phyloP scores from a whole-genome alignment of 768 basidiomycete species.

The Mycena metata region DNA sequence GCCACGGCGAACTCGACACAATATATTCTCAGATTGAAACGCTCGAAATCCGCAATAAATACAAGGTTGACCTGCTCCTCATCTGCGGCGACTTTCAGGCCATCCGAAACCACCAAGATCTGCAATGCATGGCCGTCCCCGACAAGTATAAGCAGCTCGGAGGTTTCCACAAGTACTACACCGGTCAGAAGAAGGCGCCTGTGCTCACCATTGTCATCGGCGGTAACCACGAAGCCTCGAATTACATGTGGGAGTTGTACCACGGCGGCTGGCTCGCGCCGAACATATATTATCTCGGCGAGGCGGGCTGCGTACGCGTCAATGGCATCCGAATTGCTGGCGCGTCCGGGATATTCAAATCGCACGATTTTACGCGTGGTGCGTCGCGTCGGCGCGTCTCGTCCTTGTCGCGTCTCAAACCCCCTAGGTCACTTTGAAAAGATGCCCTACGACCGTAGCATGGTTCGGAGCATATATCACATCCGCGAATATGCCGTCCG shows the following conservation, averaged over 20 bases:
- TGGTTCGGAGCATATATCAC: conserved; percentile 92
- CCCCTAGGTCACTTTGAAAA: conserved; percentile 81
- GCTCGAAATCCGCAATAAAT: conserved; percentile 72
- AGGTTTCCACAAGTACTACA: conserved; percentile 93
- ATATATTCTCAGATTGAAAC: conserved; percentile 81
- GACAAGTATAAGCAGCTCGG: conserved; percentile 88
- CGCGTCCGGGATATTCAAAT: conserved; percentile 93
- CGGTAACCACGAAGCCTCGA: conserved; percentile 97
- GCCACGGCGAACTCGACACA: conserved; percentile 91
- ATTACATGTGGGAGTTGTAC: conserved; percentile 96
- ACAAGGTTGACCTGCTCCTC: conserved; percentile 86
- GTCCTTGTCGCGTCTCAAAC: conserved; percentile 8
- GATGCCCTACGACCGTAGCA: conserved; percentile 82
- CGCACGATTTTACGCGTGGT: conserved; percentile 81
- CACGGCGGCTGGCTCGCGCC: conserved; percentile 98
- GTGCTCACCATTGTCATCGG: conserved; percentile 94
- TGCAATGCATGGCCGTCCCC: conserved; percentile 93
- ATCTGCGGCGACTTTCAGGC: conserved; percentile 99
- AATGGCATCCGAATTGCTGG: conserved; percentile 94
- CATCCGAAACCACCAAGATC: conserved; percentile 85
- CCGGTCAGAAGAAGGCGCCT: conserved; percentile 84
- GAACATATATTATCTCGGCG: conserved; percentile 96
- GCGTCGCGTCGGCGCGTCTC: conserved; percentile 31
- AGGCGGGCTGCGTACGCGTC: conserved; percentile 89
- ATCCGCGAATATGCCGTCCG: conserved; percentile 88